Evolutionary conservation across 2,329 filamentous ascomycete genomes (phyloP).

Genomic region (Diaporthe ilicicola): DNA sequence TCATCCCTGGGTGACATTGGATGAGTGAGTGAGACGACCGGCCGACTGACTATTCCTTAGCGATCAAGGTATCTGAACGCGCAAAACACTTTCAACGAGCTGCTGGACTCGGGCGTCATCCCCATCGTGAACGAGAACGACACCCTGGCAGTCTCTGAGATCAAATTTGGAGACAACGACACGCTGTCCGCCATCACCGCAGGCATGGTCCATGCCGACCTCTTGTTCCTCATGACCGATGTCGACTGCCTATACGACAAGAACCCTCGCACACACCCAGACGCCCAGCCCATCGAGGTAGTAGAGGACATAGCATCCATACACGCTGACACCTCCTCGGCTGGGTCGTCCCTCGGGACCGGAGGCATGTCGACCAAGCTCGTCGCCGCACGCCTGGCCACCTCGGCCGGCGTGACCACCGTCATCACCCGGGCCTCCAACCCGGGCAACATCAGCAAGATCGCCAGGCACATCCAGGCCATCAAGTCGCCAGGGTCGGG

Average conservation of each 20-base stretch:
- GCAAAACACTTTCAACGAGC: constrained; percentile 90
- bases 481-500: constrained; percentile 52
- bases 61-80: constrained; percentile 95
- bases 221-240: constrained; percentile 98
- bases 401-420: constrained; percentile 93
- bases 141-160: constrained; percentile 94
- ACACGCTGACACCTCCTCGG: constrained; percentile 87
- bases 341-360: constrained; percentile 88
- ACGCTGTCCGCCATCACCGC: constrained; percentile 96
- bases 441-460: constrained; percentile 88
- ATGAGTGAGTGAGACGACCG: constrained; percentile 28
- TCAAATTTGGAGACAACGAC: constrained; percentile 99
- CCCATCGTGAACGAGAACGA: constrained; percentile 99
- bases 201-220: constrained; percentile 96
- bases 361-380: constrained; percentile 99
- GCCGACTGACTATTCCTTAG: constrained; percentile 50
- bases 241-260: constrained; percentile 98
- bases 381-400: constrained; percentile 88
- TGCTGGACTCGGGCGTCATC: constrained; percentile 94
- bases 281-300: constrained; percentile 89
- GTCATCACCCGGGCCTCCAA: constrained; percentile 95
- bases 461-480: constrained; percentile 82
- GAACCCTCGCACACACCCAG: constrained; percentile 85
- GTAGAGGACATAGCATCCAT: constrained; percentile 88
- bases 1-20: not conserved